phyloP scores from a whole-genome alignment of 805 yeast genomes.

The Ogataea zsoltii region DNA sequence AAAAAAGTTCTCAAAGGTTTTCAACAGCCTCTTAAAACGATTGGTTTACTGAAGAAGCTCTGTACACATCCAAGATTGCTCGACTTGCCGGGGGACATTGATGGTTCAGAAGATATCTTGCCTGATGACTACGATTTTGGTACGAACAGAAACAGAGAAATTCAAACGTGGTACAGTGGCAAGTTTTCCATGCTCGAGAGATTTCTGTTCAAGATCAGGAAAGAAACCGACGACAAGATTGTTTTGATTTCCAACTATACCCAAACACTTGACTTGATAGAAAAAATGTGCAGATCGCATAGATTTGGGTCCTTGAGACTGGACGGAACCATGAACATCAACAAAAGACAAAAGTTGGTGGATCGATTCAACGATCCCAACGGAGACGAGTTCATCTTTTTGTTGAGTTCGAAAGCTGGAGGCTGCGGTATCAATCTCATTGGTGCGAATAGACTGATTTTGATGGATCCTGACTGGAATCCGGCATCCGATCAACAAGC shows the following conservation, averaged over 20 bases:
- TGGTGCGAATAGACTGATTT: constrained; percentile 88
- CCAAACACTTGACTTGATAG: constrained; percentile 88
- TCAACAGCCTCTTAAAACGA: constrained; percentile 86
- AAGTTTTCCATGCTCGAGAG: constrained; percentile 84
- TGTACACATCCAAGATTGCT: constrained; percentile 93
- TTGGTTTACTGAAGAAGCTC: constrained; percentile 82
- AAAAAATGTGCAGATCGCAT: constrained; percentile 73
- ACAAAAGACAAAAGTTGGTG: constrained; percentile 89
- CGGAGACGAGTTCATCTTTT: constrained; percentile 81
- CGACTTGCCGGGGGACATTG: constrained; percentile 73
- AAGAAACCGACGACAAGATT: constrained; percentile 90
- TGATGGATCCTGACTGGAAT: constrained; percentile 95
- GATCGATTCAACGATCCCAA: constrained; percentile 91
- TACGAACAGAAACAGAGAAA: constrained; percentile 62
- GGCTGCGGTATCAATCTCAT: constrained; percentile 98
- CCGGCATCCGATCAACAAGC: constrained; percentile 99
- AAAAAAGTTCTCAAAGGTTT: constrained; percentile 62
- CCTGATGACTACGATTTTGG: constrained; percentile 68
- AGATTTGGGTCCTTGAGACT: constrained; percentile 78
- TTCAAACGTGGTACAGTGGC: constrained; percentile 83
- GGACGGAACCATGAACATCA: constrained; percentile 91
- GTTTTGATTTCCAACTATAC: constrained; percentile 94
- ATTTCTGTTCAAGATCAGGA: constrained; percentile 72
- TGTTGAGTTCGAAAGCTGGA: constrained; percentile 94
- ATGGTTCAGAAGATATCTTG: constrained; percentile 60